Conservation (phyloP, 1,284 basidiomycete species). For the Leccinum laetum region DNA sequence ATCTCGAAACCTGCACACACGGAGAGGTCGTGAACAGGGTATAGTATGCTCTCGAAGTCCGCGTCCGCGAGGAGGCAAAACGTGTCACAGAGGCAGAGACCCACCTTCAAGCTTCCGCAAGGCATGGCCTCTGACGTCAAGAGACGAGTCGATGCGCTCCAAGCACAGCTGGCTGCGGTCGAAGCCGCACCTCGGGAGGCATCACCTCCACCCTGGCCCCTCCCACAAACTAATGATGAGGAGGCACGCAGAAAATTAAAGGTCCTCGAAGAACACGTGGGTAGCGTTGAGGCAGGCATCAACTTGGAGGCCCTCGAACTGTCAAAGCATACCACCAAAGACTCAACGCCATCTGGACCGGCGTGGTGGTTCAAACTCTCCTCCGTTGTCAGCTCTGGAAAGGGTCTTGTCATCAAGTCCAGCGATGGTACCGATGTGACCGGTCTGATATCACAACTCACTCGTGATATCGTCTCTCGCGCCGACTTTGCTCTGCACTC, state of each 20-base stretch:
- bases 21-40: slow-evolving; percentile 53
- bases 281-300: slow-evolving; percentile 64
- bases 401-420: slow-evolving; percentile 67
- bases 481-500: slow-evolving; percentile 88
- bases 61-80: slow-evolving; percentile 51
- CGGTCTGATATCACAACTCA: slow-evolving; percentile 66
- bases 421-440: slow-evolving; percentile 78
- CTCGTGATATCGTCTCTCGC: slow-evolving; percentile 76
- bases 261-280: slow-evolving; percentile 61
- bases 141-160: slow-evolving; percentile 55
- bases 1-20: slow-evolving; percentile 48
- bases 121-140: slow-evolving; percentile 45
- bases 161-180: slow-evolving; percentile 46
- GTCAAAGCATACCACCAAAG: slow-evolving; percentile 49
- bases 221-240: slow-evolving; percentile 41
- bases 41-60: slow-evolving; percentile 50
- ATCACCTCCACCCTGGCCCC: slow-evolving; percentile 11
- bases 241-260: slow-evolving; percentile 57
- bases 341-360: slow-evolving; percentile 31
- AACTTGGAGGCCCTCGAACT: slow-evolving; percentile 65
- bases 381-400: slow-evolving; percentile 40
- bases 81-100: slow-evolving; percentile 56
- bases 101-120: slow-evolving; percentile 45
- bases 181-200: slow-evolving; percentile 41
- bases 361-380: slow-evolving; percentile 50